Evolutionary conservation across 495 filamentous ascomycete genomes (phyloP), one percentile per base, ranked within the genome.

Genomic region (Hyaloscypha bicolor): DNA sequence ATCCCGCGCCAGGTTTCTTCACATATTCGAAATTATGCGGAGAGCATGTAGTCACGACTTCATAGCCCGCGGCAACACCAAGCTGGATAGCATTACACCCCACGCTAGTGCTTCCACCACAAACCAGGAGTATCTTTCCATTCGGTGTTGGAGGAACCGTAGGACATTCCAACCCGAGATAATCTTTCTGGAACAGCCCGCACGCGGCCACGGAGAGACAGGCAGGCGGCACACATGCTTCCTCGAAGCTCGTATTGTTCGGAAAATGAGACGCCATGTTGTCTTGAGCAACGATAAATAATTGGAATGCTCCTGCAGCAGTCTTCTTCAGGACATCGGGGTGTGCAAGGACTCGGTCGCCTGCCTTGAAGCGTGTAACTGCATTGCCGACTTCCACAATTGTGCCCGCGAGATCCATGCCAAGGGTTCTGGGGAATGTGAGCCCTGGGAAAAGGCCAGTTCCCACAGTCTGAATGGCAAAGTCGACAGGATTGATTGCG

Each of bases 331-430:
- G 68, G 32, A 42, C 62, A 22, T 31, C 59, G 30, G 33, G n/a
- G 4, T 14, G 1, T 14, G 52, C 59, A n/a, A 73, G 32, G 19
- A 45, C 81, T 4, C 81, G 78, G 65, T 85, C 81, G 19, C 84
- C 82, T 0, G 61, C 12, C 39, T 80, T 78, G 76, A 87, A 82
- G 1, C 68, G 52, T 25, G 71, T 79, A 3, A 83, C 83, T 11
- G 51, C 72, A 0, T 67, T 61, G 16, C 87, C 86, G 33, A 84
- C 79, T 37, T 76, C 78, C 11, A 74, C 76, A 16, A 89, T 76
- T 4, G 76, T 79, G 25, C 88, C 88, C 0, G 84, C 78, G 29
- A 86, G 71, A 67, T 89, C 88, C 60, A 69, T 69, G 37, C 87
- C 86, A 3, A 87, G 69, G 52, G 86, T 76, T 35, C 74, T 62